These are phyloP conservation scores for Collybiopsis luxurians DNA, from an alignment of 768 basidiomycete genomes.

Conservation along the genomic window DNA sequence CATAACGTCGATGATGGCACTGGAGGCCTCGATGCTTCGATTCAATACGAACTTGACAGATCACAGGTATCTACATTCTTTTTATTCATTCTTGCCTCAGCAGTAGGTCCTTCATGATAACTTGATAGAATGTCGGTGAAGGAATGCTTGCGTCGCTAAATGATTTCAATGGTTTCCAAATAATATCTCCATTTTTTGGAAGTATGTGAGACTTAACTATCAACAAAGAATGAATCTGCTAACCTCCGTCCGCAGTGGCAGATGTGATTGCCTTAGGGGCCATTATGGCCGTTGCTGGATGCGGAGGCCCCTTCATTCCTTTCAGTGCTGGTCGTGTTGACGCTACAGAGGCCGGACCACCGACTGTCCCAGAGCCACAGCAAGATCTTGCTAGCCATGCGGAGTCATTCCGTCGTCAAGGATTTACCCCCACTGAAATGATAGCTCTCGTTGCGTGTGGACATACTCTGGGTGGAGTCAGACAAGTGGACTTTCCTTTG, in stretches of 20 bases:
- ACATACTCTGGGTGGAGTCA: constrained; percentile 4
- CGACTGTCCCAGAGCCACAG: constrained; percentile 7
- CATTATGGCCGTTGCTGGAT: constrained; percentile 7
- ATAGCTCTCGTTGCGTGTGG: constrained; percentile 4
- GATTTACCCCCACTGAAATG: constrained; percentile 1
- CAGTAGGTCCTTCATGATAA: too few species aligned
- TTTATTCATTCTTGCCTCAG: too few species aligned
- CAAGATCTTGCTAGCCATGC: neutral
- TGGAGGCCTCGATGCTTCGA: constrained; percentile 22
- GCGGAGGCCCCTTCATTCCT: constrained; percentile 19
- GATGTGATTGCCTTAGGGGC: constrained; percentile 18
- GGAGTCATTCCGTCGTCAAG: neutral
- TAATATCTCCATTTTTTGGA: constrained; percentile 8
- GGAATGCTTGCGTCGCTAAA: constrained; percentile 42
- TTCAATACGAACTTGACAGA: constrained; percentile 16
- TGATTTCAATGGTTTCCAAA: constrained; percentile 34
- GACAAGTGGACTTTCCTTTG: neutral
- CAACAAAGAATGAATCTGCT: too few species aligned
- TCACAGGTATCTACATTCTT: constrained; percentile 8
- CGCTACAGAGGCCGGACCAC: constrained; percentile 16
- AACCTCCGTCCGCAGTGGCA: too few species aligned
- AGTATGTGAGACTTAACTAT: constrained; percentile 3
- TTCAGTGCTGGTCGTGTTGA: constrained; percentile 20
- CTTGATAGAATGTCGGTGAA: constrained; percentile 41
- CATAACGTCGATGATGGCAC: constrained; percentile 13